Percentiles rank a stretch among this genome's conserved stretches.
phyloP scores from a whole-genome alignment of 352 stramenopile species.

The Phytophthora colocasiae region DNA sequence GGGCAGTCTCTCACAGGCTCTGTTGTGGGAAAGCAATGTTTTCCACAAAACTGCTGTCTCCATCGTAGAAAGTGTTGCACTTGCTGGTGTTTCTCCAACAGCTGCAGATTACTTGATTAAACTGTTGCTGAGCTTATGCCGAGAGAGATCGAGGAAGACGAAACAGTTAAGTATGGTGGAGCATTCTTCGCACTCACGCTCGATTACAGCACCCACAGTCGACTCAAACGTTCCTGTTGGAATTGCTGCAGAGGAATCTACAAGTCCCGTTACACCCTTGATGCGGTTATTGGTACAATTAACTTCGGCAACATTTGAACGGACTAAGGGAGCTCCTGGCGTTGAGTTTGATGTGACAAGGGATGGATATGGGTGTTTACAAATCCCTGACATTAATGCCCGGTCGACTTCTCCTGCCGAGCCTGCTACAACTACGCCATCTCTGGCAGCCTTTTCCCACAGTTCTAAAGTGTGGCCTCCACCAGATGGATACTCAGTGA shows the following conservation, averaged over 20 bases:
- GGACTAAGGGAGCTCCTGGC: conserved; percentile 19
- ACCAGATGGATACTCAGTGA: conserved; percentile 66
- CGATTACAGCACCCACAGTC: neutral
- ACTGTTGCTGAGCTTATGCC: conserved; percentile 25
- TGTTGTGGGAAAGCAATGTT: conserved; percentile 39
- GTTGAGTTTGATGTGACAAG: conserved; percentile 59
- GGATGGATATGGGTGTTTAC: conserved; percentile 72
- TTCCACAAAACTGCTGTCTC: conserved; percentile 24
- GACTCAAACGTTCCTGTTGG: neutral
- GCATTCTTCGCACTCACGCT: conserved; percentile 5
- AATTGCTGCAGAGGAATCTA: neutral
- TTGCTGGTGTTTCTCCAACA: conserved; percentile 27
- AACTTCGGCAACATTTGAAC: conserved; percentile 32
- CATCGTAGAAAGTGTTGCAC: conserved; percentile 33
- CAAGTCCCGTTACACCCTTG: conserved; percentile 15
- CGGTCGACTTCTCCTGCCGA: conserved; percentile 27
- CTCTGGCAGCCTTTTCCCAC: conserved; percentile 46
- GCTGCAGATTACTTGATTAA: conserved; percentile 38
- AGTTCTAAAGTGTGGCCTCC: conserved; percentile 66
- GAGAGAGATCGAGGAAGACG: conserved; percentile 14
- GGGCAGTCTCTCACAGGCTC: conserved; percentile 22
- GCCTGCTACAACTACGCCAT: conserved; percentile 21
- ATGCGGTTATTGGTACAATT: conserved; percentile 32
- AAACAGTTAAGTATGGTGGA: conserved; percentile 6
- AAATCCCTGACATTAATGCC: conserved; percentile 67